A percentile compares a stretch with the other conserved stretches of the same genome.
These are phyloP conservation scores for Botrytis aclada DNA, from an alignment of 2,329 filamentous ascomycete species.

Conservation along the genomic window DNA sequence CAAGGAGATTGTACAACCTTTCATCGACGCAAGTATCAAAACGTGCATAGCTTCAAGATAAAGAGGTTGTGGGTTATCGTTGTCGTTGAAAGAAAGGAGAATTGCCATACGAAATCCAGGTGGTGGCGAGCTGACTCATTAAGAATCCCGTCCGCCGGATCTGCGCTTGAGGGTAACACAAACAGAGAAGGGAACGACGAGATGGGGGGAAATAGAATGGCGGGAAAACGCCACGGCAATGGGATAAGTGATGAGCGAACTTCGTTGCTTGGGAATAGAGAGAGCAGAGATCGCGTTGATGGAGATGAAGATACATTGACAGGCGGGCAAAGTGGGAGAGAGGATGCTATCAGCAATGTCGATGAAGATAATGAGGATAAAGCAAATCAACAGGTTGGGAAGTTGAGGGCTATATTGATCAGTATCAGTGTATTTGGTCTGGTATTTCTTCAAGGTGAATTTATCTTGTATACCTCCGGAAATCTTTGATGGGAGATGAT, in stretches of 20 bases:
- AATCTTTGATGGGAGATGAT: neutral
- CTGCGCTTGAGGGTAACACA: neutral
- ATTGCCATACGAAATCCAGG: neutral
- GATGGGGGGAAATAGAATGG: slow-evolving; percentile 10
- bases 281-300: neutral
- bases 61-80: neutral
- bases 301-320: slow-evolving; percentile 8
- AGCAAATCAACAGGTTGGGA: slow-evolving; percentile 35
- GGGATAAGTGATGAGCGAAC: slow-evolving; percentile 25
- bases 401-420: slow-evolving; percentile 44
- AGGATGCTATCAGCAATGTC: neutral
- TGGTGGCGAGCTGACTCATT: slow-evolving; percentile 7
- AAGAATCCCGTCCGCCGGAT: neutral
- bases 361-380: slow-evolving; percentile 36
- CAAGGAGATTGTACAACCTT: too few species aligned
- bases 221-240: neutral
- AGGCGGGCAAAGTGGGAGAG: neutral
- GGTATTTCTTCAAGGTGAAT: slow-evolving; percentile 58
- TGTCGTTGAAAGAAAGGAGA: neutral
- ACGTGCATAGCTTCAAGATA: neutral
- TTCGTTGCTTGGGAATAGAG: slow-evolving; percentile 26
- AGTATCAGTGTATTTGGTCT: slow-evolving; percentile 53
- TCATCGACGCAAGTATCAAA: neutral
- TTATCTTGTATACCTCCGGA: neutral
- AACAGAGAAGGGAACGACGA: neutral